Conservation (phyloP, 257 asterid genomes). For the Gynochthodes officinalis region DNA sequence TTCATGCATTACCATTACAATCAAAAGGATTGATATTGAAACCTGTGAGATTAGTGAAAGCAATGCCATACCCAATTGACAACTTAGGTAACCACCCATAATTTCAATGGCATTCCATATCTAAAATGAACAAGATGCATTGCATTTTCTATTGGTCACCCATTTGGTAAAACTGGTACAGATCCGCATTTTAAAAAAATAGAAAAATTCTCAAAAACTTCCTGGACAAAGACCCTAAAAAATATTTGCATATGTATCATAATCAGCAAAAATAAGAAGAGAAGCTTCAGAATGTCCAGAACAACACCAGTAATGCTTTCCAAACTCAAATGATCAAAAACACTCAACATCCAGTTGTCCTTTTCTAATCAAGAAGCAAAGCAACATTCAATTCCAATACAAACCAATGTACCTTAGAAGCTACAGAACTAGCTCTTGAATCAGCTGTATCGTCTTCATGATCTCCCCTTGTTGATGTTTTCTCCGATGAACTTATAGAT, state of each 20-base stretch:
- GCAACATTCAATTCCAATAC: background rate
- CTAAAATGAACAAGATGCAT: background rate
- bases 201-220: background rate
- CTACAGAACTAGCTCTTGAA: constrained; percentile 42
- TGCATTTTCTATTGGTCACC: background rate
- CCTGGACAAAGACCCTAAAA: background rate
- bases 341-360: background rate
- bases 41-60: background rate
- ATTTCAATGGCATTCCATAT: background rate
- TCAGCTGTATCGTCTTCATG: constrained; percentile 75
- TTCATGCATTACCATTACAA: constrained; percentile 18
- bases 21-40: background rate
- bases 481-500: constrained; percentile 68
- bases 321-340: background rate
- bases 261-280: constrained; percentile 7
- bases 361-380: background rate
- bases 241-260: background rate
- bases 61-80: background rate
- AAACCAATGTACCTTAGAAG: constrained; percentile 51
- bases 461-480: constrained; percentile 37
- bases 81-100: background rate
- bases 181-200: background rate
- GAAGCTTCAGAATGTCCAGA: background rate
- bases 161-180: background rate
- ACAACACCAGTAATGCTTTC: no score